These are phyloP conservation scores for Arabidopsis arenosa DNA, from an alignment of 345 rosid species.

Conservation along the genomic window DNA sequence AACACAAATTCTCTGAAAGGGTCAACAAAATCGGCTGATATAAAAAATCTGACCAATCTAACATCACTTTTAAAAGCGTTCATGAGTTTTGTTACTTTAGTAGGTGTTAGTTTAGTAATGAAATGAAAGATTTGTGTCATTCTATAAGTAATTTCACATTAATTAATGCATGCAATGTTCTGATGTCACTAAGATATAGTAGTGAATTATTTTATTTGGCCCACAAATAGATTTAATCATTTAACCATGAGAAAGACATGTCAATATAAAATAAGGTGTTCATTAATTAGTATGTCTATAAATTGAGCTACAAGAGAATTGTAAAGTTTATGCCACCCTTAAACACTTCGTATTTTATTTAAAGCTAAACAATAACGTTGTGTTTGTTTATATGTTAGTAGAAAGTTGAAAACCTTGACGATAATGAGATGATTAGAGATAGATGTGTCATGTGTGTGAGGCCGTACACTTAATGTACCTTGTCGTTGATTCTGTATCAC, in stretches of 20 bases:
- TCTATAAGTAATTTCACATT: not conserved
- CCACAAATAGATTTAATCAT: not conserved
- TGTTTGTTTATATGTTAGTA: not conserved
- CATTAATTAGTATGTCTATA: not conserved
- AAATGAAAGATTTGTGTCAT: not conserved
- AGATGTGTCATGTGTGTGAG: not conserved
- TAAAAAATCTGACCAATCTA: not conserved
- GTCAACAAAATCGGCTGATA: not conserved
- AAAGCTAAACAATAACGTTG: not conserved
- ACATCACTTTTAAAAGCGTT: not conserved
- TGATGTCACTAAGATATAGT: not conserved
- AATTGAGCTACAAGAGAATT: not conserved
- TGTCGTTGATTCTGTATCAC: too few relatives aligned
- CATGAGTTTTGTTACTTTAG: not conserved
- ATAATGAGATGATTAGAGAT: not conserved
- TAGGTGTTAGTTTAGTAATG: not conserved
- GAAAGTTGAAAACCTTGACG: not conserved
- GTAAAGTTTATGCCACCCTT: not conserved
- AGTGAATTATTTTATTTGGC: not conserved
- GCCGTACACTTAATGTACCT: not conserved
- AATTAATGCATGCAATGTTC: not conserved
- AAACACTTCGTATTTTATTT: not conserved
- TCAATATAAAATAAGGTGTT: constrained; percentile 1
- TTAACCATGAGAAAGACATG: not conserved
- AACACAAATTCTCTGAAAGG: not conserved